Evolutionary conservation across 441 rosid genomes (phyloP).

Genomic region (Hura crepitans): DNA sequence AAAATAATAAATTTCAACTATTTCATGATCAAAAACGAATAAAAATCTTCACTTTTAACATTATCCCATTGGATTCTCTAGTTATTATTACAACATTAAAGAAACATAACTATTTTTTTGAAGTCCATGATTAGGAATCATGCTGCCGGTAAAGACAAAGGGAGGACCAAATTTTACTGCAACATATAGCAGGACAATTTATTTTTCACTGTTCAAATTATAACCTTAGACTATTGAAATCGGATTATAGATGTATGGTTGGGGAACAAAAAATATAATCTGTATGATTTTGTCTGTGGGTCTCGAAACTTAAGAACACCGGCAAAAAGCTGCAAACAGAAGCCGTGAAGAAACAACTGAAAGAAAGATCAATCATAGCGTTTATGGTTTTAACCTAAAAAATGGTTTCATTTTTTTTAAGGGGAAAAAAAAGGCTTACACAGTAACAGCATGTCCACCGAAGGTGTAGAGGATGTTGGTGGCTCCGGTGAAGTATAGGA

Average conservation of each 20-base stretch:
- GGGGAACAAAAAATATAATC: slow-evolving; percentile 21
- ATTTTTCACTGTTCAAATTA: slow-evolving; percentile 14
- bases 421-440: slow-evolving; percentile 52
- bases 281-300: slow-evolving; percentile 42
- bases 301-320: slow-evolving; percentile 37
- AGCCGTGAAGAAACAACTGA: slow-evolving; percentile 60
- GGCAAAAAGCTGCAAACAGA: slow-evolving; percentile 95
- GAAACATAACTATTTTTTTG: not conserved
- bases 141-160: slow-evolving; percentile 19
- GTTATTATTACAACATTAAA: not conserved
- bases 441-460: slow-evolving; percentile 98
- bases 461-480: slow-evolving; percentile 92
- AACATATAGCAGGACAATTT: slow-evolving; percentile 9
- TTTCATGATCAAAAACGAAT: not conserved
- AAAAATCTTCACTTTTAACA: not conserved
- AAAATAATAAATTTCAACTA: not conserved
- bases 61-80: slow-evolving; percentile 17
- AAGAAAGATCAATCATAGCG: not conserved
- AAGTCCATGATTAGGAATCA: slow-evolving; percentile 26
- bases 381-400: not conserved
- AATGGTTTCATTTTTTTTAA: not conserved
- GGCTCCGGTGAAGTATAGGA: slow-evolving; percentile 97
- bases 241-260: too few relatives aligned
- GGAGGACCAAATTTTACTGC: slow-evolving; percentile 5
- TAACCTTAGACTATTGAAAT: too few relatives aligned